These are phyloP conservation scores for Roridomyces roridus DNA, from an alignment of 768 basidiomycete species.

Conservation along the genomic window DNA sequence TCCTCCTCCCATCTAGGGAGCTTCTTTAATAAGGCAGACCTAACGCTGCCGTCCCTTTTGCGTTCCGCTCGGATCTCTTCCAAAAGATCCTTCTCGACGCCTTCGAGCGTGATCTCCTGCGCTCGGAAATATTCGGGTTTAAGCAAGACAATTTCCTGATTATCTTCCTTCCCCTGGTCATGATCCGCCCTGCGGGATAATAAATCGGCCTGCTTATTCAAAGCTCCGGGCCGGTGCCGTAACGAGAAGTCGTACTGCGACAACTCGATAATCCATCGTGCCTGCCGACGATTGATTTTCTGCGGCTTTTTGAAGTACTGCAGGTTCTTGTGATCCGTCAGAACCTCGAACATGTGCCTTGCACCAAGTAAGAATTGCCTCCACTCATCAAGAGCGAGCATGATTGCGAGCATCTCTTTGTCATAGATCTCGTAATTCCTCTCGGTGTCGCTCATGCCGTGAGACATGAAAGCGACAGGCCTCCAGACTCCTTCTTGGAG, in stretches of 20 bases:
- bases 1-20: no score
- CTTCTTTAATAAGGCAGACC: no score
- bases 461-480: conserved; percentile 47
- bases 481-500: conserved; percentile 30
- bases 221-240: conserved; percentile 1
- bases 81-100: no score
- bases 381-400: conserved; percentile 38
- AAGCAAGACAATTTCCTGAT: not conserved
- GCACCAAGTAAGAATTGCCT: conserved; percentile 13
- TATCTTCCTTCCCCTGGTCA: not conserved
- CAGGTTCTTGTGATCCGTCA: conserved; percentile 30
- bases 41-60: no score
- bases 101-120: not conserved
- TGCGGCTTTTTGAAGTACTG: conserved; percentile 31
- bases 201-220: no score
- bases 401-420: conserved; percentile 55
- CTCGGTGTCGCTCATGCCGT: conserved; percentile 38
- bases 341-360: not conserved
- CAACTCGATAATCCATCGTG: conserved; percentile 21
- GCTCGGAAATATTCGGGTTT: not conserved
- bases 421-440: conserved; percentile 54
- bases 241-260: conserved; percentile 25
- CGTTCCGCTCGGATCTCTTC: no score
- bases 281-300: conserved; percentile 23
- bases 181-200: not conserved